Evolutionary conservation across 179 eudicot species (phyloP).

Genomic region (Vitellaria paradoxa): DNA sequence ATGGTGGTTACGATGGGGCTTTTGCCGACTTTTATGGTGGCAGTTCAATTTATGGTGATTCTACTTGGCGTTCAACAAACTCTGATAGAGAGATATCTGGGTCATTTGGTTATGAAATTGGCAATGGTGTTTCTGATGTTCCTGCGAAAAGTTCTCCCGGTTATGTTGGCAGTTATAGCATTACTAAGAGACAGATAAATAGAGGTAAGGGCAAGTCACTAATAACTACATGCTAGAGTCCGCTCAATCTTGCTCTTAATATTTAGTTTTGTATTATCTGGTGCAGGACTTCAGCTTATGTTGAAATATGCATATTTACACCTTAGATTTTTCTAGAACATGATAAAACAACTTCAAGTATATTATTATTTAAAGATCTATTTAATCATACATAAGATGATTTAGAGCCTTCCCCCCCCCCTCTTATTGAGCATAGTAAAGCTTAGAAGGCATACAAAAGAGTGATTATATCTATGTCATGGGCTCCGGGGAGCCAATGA

Average conservation of each 20-base stretch:
- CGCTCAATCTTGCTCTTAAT: neutral
- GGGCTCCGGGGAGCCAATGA: conserved; percentile 2
- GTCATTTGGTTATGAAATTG: conserved; percentile 71
- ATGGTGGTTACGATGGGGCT: conserved; percentile 57
- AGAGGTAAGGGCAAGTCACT: conserved; percentile 36
- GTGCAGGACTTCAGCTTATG: neutral
- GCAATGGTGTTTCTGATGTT: conserved; percentile 48
- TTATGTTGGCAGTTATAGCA: conserved; percentile 64
- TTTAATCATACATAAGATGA: neutral
- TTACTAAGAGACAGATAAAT: conserved; percentile 48
- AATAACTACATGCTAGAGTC: neutral
- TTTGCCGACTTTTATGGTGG: conserved; percentile 62
- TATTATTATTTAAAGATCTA: neutral
- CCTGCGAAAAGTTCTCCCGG: conserved; percentile 54
- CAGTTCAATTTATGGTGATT: conserved; percentile 52
- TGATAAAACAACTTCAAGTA: neutral
- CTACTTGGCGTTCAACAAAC: conserved; percentile 66
- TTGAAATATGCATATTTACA: neutral
- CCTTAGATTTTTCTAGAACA: neutral
- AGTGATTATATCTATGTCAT: neutral
- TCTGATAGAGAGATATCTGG: conserved; percentile 61
- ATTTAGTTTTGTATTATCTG: neutral
- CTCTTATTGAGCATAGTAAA: neutral
- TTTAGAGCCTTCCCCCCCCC: neutral
- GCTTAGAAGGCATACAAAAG: neutral